Evolutionary conservation across 2,329 filamentous ascomycete species (phyloP), one percentile per base, ranked within the genome.

Genomic region (Botrytis cinerea): DNA sequence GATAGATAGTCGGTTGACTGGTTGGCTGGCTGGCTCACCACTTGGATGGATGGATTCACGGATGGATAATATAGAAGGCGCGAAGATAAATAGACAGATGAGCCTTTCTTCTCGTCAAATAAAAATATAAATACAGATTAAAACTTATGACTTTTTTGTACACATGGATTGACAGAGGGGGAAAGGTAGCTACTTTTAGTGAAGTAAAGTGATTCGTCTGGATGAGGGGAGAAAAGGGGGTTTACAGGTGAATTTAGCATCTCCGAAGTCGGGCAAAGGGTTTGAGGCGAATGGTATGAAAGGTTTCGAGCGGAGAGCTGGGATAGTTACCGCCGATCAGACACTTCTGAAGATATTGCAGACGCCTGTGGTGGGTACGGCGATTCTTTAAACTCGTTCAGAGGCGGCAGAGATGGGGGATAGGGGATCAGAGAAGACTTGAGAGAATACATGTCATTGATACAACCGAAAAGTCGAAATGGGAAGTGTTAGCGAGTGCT

Each of bases 31-130:
- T 66, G 61, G 32, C 20, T 38, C 18, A 25, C 20, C 35, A 25
- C 35, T 62, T 62, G 35, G 35, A 62, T 40, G 35, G 40, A 22
- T 32, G n/a, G 25, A 35, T 35, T 12, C 28, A 51, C n/a, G 45
- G n/a, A 66, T 66, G 62, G 63, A 48, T 38, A 40, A 67, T 40
- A n/a, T 68, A 68, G 35, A 68, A 67, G 32, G 45, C 9, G 20
- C 7, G 8, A 40, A 40, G 46, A 38, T n/a, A 48, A 20, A 38
- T 67, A 67, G 63, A 67, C n/a, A n/a, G 60, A 62, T n/a, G 35
- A 43, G 35, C 25, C 35, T 62, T 62, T n/a, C 38, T 43, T 9
- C 60, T 62, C 57, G 32, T 60, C 57, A 38, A 38, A 60, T 59
- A 18, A 25, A 60, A 60, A 60, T 38, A 60, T 38, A 60, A 60